These are phyloP conservation scores for Vanderwaltozyma verrucispora DNA, from an alignment of 805 yeast species.

Conservation along the genomic window DNA sequence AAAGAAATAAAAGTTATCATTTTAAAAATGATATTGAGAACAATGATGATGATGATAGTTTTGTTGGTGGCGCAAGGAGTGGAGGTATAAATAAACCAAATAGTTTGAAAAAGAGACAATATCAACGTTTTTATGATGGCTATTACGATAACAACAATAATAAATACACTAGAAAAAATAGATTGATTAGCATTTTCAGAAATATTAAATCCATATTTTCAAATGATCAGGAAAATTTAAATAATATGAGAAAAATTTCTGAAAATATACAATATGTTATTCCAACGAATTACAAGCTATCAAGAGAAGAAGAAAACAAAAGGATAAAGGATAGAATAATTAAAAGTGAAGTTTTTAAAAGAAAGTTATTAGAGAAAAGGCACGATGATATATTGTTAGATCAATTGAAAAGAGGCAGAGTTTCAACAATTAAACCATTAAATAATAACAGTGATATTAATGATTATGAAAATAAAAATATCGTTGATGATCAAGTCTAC, in stretches of 20 bases:
- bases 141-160: too few relatives aligned
- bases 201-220: constrained; percentile 12
- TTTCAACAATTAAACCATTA: not conserved
- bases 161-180: too few relatives aligned
- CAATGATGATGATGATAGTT: not conserved
- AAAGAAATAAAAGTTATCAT: not conserved
- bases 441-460: not conserved
- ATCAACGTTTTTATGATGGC: too few relatives aligned
- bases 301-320: constrained; percentile 1
- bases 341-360: constrained; percentile 22
- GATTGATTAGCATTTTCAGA: not conserved
- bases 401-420: constrained; percentile 12
- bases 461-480: not conserved
- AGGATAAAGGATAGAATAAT: constrained; percentile 15
- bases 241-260: constrained; percentile 13
- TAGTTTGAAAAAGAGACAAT: not conserved
- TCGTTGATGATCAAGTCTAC: constrained; percentile 12
- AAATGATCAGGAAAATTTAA: constrained; percentile 13
- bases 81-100: not conserved
- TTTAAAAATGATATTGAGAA: not conserved
- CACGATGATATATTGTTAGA: constrained; percentile 21
- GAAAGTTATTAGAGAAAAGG: constrained; percentile 18
- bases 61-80: not conserved
- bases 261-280: constrained; percentile 5
- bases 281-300: constrained; percentile 3